Evolutionary conservation across 2,329 filamentous ascomycete species (phyloP), one percentile per base, ranked within the genome.

Genomic region (Alternaria sp.): DNA sequence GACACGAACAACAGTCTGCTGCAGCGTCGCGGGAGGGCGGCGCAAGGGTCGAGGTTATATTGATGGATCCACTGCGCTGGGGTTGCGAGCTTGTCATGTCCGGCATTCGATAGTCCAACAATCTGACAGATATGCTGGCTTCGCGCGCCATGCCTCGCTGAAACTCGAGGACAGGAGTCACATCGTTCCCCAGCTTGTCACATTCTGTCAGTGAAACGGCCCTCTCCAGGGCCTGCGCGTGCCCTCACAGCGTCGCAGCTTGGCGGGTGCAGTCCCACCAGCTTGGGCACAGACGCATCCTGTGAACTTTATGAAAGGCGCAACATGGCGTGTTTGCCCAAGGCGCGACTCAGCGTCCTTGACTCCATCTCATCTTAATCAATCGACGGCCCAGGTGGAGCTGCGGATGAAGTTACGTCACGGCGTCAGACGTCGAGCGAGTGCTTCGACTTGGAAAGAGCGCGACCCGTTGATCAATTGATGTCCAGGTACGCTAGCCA

Each of bases 31-130:
- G 52, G 45, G 52, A 45, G 45, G 23, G 43, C 25, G 28, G 50
- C 49, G 49, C 57, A 60, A 47, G 50, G 58, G 45, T 36, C 26
- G 57, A 55, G 28, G 54, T 46, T 59, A 25, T 59, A 40, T 52
- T 61, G 57, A 40, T 52, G 58, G 57, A 56, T 62, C 58, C 54
- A 50, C 55, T 17, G 63, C 28, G 61, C 62, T 68, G 66, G 63
- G 60, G 26, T 46, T 55, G 58, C 55, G 56, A 63, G 63, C 57
- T 64, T 54, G 63, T 58, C 60, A 61, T 56, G 44, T 28, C 51
- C 49, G n/a, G 25, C 17, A 59, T 21, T n/a, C 43, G 47, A 15
- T 23, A 32, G 28, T 32, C 25, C 40, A 40, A 32, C 17, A 17
- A n/a, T 56, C 23, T 17, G 54, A 59, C 57, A 46, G 57, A 54